phyloP scores from a whole-genome alignment of 345 rosid species.

The Boechera divaricarpa region DNA sequence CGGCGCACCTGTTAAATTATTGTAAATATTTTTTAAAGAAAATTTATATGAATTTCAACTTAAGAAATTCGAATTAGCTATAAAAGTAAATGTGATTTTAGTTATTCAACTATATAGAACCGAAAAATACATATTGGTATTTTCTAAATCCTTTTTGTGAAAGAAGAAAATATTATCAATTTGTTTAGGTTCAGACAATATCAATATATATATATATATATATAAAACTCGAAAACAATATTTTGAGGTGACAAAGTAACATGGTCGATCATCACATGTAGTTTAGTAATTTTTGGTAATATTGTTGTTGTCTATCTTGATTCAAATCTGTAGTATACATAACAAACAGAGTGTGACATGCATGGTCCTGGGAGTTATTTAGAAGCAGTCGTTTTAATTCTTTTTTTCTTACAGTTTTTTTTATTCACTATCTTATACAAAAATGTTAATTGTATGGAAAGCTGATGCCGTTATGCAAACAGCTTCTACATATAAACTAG shows the following conservation, averaged over 20 bases:
- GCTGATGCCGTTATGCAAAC: not conserved
- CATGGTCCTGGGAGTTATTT: not conserved
- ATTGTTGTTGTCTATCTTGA: not conserved
- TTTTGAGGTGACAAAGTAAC: no score
- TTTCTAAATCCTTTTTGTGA: not conserved
- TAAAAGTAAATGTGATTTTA: not conserved
- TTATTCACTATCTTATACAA: not conserved
- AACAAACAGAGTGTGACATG: not conserved
- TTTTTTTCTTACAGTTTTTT: not conserved
- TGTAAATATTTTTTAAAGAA: not conserved
- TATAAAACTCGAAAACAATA: no score
- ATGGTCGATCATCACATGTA: not conserved
- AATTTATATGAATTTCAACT: not conserved
- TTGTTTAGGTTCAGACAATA: not conserved
- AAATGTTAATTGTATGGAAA: not conserved
- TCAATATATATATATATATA: no score
- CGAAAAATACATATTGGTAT: not conserved
- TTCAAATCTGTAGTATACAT: not conserved
- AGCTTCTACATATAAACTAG: not conserved
- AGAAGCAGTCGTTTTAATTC: not conserved
- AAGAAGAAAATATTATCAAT: not conserved
- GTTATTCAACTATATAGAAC: not conserved
- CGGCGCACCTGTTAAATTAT: not conserved
- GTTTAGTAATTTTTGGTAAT: not conserved
- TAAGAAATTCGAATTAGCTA: not conserved